Conservation (phyloP, 768 basidiomycete species). For the Hydnum rufescens region DNA sequence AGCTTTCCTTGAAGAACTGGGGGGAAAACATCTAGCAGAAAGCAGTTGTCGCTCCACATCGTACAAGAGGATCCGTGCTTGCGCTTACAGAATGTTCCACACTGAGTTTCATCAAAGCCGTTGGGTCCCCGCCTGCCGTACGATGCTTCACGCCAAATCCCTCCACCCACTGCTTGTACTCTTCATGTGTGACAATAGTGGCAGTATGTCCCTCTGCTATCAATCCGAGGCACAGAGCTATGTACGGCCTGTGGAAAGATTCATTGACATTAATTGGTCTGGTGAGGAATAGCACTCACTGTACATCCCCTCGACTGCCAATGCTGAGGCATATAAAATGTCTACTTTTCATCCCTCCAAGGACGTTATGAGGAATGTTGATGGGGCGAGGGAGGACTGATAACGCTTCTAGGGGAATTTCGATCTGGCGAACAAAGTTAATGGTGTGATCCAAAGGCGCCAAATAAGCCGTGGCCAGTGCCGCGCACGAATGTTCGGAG, state of each 20-base stretch:
- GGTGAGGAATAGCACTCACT: conserved; percentile 10
- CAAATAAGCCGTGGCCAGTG: no score
- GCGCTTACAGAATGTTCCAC: conserved; percentile 21
- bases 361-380: conserved; percentile 24
- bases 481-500: no score
- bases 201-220: conserved; percentile 25
- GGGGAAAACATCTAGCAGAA: conserved; percentile 51
- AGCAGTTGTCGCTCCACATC: conserved; percentile 30
- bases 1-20: conserved; percentile 44
- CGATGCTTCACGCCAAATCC: conserved; percentile 40
- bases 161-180: conserved; percentile 33
- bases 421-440: conserved; percentile 11
- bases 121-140: conserved; percentile 48
- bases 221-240: conserved; percentile 25
- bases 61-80: neutral
- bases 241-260: conserved; percentile 20
- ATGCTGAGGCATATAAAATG: conserved; percentile 49
- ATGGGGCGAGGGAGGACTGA: conserved; percentile 27
- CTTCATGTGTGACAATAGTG: conserved; percentile 31
- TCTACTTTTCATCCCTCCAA: conserved; percentile 17
- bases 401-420: conserved; percentile 17
- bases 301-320: conserved; percentile 36
- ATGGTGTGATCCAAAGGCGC: conserved; percentile 27
- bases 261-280: neutral
- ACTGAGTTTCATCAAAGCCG: conserved; percentile 43